A percentile compares a stretch with the other conserved stretches of the same genome.
These are phyloP conservation scores for Phlebiopsis gigantea DNA, from an alignment of 768 basidiomycete genomes.

Conservation along the genomic window DNA sequence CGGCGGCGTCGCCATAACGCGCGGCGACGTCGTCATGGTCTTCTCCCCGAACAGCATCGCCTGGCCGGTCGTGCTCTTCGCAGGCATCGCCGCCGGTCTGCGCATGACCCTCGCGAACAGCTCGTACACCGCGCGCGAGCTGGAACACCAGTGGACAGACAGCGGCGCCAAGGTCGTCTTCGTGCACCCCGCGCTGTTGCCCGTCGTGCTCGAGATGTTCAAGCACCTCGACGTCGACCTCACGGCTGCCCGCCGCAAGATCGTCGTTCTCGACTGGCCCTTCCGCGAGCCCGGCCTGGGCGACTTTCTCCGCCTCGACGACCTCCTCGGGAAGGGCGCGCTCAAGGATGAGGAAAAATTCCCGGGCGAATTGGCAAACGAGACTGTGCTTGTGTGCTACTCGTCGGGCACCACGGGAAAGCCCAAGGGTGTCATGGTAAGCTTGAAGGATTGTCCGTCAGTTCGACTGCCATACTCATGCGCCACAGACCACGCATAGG, in stretches of 20 bases:
- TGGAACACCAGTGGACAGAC: conserved; percentile 67
- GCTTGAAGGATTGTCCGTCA: not conserved
- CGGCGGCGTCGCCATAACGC: conserved; percentile 18
- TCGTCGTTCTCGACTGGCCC: conserved; percentile 45
- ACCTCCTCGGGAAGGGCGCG: conserved; percentile 46
- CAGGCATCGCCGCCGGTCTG: conserved; percentile 58
- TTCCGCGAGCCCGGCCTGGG: conserved; percentile 19
- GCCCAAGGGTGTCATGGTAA: conserved; percentile 62
- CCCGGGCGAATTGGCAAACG: conserved; percentile 44
- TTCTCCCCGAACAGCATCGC: conserved; percentile 65
- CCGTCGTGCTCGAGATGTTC: conserved; percentile 54
- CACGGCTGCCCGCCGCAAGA: conserved; percentile 43
- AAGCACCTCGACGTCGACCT: conserved; percentile 40
- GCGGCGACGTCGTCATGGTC: conserved; percentile 57
- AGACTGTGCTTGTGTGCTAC: conserved; percentile 65
- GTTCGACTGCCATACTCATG: not conserved
- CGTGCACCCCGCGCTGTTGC: conserved; percentile 55
- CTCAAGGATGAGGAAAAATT: conserved; percentile 51
- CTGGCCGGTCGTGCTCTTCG: conserved; percentile 44
- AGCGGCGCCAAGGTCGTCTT: conserved; percentile 61
- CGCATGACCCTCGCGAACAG: conserved; percentile 70
- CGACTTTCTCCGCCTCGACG: conserved; percentile 36
- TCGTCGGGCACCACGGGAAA: conserved; percentile 69
- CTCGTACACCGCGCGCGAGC: conserved; percentile 61
- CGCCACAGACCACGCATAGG: conserved; percentile 49